A percentile compares a stretch with the other conserved stretches of the same genome.
These are phyloP conservation scores for Fomitopsis schrenkii DNA, from an alignment of 1,284 basidiomycete species.

Conservation along the genomic window DNA sequence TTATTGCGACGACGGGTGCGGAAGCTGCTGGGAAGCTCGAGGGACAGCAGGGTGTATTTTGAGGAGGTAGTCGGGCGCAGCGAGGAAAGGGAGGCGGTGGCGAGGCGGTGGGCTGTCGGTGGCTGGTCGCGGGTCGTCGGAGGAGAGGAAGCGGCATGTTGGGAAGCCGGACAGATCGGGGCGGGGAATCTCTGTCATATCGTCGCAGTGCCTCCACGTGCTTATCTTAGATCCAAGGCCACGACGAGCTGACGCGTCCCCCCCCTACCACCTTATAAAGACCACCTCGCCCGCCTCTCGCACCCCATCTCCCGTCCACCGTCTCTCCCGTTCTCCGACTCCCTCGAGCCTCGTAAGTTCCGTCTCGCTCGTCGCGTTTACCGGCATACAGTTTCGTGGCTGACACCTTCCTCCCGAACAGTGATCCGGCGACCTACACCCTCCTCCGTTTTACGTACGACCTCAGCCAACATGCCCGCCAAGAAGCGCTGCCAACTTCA, in stretches of 20 bases:
- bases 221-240: slow-evolving; percentile 29
- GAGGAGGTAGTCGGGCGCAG: not conserved
- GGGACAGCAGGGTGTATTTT: not conserved
- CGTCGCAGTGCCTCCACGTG: slow-evolving; percentile 24
- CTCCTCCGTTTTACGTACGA: slow-evolving; percentile 1
- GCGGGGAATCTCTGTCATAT: slow-evolving; percentile 17
- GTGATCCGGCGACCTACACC: slow-evolving; percentile 1
- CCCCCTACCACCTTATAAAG: slow-evolving; percentile 25
- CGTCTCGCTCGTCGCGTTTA: not conserved
- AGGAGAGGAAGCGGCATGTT: slow-evolving; percentile 10
- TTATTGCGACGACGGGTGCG: no score
- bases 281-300: slow-evolving; percentile 12
- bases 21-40: not conserved
- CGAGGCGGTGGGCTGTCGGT: not conserved
- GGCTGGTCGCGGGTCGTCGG: slow-evolving; percentile 2
- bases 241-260: slow-evolving; percentile 37
- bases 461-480: slow-evolving; percentile 52
- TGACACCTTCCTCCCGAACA: slow-evolving; percentile 2
- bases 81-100: not conserved
- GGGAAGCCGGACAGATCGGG: slow-evolving; percentile 18
- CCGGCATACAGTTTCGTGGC: not conserved
- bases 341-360: slow-evolving; percentile 10
- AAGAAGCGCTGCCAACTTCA: slow-evolving; percentile 84
- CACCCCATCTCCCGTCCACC: slow-evolving; percentile 15
- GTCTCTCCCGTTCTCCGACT: slow-evolving; percentile 10